These are phyloP conservation scores for Panicum hallii DNA, from an alignment of 202 grass and related monocot species.

Conservation along the genomic window DNA sequence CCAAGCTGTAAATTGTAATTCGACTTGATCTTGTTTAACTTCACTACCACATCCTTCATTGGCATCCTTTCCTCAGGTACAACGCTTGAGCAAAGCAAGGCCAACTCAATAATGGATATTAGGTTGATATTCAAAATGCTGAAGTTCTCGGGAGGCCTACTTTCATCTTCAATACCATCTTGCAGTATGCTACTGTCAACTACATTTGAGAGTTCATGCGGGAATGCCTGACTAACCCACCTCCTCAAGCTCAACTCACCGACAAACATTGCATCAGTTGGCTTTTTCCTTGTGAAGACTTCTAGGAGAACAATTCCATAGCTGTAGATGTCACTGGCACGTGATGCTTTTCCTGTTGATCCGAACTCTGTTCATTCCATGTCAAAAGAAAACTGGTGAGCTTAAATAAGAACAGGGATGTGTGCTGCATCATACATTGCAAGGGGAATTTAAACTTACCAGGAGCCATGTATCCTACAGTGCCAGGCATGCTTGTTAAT, in stretches of 20 bases:
- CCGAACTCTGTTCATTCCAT: constrained; percentile 50
- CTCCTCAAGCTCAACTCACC: constrained; percentile 54
- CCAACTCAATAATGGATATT: constrained; percentile 52
- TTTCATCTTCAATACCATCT: background rate
- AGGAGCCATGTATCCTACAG: constrained; percentile 72
- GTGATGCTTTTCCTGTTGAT: constrained; percentile 55
- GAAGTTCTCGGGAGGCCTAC: background rate
- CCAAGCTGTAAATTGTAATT: constrained; percentile 15
- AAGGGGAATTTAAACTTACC: constrained; percentile 35
- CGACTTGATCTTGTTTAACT: constrained; percentile 60
- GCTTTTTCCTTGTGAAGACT: constrained; percentile 61
- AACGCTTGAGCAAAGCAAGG: constrained; percentile 52
- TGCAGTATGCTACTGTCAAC: constrained; percentile 36
- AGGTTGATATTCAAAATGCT: constrained; percentile 26
- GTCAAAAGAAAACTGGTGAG: constrained; percentile 24
- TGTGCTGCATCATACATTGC: background rate
- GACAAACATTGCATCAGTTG: constrained; percentile 58
- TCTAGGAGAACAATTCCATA: constrained; percentile 64
- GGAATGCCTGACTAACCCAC: constrained; percentile 66
- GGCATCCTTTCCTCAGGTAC: constrained; percentile 56
- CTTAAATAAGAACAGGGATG: background rate
- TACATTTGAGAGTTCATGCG: constrained; percentile 41
- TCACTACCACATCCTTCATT: constrained; percentile 62
- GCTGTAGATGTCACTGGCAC: constrained; percentile 56
- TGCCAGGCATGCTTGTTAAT: constrained; percentile 57